Evolutionary conservation across 768 basidiomycete species (phyloP).

Genomic region (Mrakia blollopis): DNA sequence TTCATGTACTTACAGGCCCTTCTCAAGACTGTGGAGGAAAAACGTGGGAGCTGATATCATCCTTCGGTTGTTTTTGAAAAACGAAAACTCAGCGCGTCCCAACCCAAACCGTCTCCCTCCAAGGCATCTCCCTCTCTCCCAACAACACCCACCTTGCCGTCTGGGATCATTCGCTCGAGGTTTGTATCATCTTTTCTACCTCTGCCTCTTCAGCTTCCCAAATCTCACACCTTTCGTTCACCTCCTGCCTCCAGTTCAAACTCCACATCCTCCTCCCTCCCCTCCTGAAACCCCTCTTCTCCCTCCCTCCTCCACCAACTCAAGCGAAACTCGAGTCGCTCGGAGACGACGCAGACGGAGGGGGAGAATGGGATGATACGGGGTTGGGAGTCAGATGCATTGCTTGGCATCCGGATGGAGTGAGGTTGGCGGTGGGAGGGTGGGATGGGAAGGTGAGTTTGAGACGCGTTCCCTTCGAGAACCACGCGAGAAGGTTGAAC

Average conservation of each 20-base stretch:
- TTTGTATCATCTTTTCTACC: constrained; percentile 42
- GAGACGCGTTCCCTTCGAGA: not conserved
- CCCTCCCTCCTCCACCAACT: constrained; percentile 58
- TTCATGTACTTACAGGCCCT: constrained; percentile 54
- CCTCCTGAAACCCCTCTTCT: constrained; percentile 58
- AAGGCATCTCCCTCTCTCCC: constrained; percentile 70
- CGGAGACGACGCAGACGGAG: not conserved
- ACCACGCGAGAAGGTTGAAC: not conserved
- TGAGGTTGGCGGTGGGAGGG: constrained; percentile 73
- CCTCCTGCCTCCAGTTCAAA: constrained; percentile 57
- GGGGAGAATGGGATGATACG: constrained; percentile 52
- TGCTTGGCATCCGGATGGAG: constrained; percentile 80
- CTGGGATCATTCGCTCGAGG: constrained; percentile 83
- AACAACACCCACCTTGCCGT: constrained; percentile 68
- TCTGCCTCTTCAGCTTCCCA: not conserved
- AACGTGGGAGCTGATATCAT: not conserved
- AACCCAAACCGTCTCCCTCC: constrained; percentile 65
- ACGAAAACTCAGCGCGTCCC: constrained; percentile 67
- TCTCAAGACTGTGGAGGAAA: not conserved
- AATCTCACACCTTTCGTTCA: not conserved
- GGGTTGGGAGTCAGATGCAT: constrained; percentile 75
- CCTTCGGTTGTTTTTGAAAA: constrained; percentile 2
- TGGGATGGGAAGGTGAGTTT: constrained; percentile 76
- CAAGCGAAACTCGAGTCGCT: not conserved
- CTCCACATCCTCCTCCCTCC: constrained; percentile 62